Evolutionary conservation across 148 eudicot species (phyloP), one percentile per base, ranked within the genome.

Genomic region (Arbutus unedo): DNA sequence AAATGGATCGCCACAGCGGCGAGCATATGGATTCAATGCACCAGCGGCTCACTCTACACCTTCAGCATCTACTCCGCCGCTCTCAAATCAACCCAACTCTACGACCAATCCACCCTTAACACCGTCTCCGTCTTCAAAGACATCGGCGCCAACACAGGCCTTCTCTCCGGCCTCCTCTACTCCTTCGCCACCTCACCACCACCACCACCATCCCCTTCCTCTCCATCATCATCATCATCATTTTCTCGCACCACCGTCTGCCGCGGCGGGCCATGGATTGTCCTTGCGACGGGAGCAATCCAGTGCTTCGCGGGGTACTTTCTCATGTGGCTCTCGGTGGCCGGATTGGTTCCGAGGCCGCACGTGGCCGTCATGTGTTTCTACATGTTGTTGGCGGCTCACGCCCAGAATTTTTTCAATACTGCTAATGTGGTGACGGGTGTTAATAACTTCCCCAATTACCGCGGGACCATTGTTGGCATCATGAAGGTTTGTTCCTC

Each of bases 121-220:
- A 93, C 90, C 13, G 86, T 96, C 79, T 93, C 98, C 38, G 98
- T 96, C 74, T 96, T 96, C 90, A 92, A 94, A 66, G 99, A 96
- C 82, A 93, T 96, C 80, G 99, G 99, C 55, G 91, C 97, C 47
- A 92, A 94, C 90, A 91, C 92, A 77, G 99, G 99, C 3, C 48
- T 93, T 23, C 78, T 96, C 51, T 94, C 99, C 72, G 99, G 98
- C 76, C 70, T 96, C 59, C 92, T 96, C 15, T 96, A 91, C 90
- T 73, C 95, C 77, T 79, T 89, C 77, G 86, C 73, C 15, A 57
- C 87, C 1, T 55, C 55, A 67, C 54, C 18, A 31, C 38, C 71
- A 68, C 41, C 31, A 73, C 44, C 56, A 57, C 60, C 4, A 21
- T 43, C 71, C 0, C 43, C 16, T 6, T 6, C 23, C 64, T 8